Percentiles rank a stretch among this genome's conserved stretches.
Evolutionary conservation across 306 rosid species (phyloP).

Genomic region (Glycine tomentella): DNA sequence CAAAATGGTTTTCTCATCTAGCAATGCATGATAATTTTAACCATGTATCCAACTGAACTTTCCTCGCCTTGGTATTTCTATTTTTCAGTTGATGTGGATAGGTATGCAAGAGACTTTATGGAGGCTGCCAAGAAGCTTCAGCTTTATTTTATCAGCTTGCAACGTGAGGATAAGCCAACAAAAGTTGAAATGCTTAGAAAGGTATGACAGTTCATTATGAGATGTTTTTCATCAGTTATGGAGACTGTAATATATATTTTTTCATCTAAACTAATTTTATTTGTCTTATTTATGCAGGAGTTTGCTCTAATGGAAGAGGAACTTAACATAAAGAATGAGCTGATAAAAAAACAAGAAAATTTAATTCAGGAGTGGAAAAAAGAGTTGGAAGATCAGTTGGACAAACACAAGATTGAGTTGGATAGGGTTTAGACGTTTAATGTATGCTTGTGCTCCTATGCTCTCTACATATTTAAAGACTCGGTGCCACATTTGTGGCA

Average conservation of each 20-base stretch:
- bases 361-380: conserved; percentile 80
- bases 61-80: too few species aligned
- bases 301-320: conserved; percentile 85
- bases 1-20: too few species aligned
- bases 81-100: too few species aligned
- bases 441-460: not conserved
- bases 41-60: too few species aligned
- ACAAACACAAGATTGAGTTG: conserved; percentile 70
- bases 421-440: conserved; percentile 64
- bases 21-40: too few species aligned
- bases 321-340: conserved; percentile 62
- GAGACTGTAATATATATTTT: conserved; percentile 11
- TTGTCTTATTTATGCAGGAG: conserved; percentile 69
- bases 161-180: conserved; percentile 79
- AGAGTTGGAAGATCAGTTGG: conserved; percentile 77
- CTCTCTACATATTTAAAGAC: conserved; percentile 9
- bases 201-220: conserved; percentile 51
- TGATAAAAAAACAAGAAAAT: conserved; percentile 76
- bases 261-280: conserved; percentile 31
- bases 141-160: conserved; percentile 74
- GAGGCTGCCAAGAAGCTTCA: conserved; percentile 98
- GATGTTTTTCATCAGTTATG: not conserved
- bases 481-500: conserved; percentile 5
- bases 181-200: conserved; percentile 73
- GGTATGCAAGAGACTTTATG: conserved; percentile 95